phyloP scores from a whole-genome alignment of 2,329 filamentous ascomycete species.

The Corniculantispora saksenae region DNA sequence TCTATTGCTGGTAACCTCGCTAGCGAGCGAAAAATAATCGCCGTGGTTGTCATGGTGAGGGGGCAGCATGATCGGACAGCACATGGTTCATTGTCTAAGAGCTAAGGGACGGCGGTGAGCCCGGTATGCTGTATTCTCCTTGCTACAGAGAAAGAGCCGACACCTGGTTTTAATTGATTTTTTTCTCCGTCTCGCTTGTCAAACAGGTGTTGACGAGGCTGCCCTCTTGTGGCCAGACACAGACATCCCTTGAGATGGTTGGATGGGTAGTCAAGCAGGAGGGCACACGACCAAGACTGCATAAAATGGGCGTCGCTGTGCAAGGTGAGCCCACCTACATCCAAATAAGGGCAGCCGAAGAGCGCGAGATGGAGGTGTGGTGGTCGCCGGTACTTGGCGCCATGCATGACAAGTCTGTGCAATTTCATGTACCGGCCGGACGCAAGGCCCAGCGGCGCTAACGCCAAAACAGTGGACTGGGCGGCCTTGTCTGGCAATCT shows the following conservation, averaged over 20 bases:
- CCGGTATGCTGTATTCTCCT: not conserved
- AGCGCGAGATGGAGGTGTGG: not conserved
- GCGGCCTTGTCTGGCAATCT: conserved; percentile 7
- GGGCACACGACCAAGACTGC: conserved; percentile 5
- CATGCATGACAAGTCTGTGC: conserved; percentile 10
- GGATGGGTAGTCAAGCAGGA: not conserved
- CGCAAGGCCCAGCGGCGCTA: conserved; percentile 11
- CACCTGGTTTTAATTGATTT: not conserved
- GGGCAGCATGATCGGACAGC: not conserved
- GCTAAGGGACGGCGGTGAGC: not conserved
- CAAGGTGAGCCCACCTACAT: not conserved
- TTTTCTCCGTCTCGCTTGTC: not conserved
- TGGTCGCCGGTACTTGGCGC: not conserved
- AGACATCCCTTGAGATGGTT: not conserved
- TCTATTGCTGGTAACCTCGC: not conserved
- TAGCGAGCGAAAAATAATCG: not conserved
- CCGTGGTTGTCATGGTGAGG: conserved; percentile 4
- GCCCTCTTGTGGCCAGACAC: not conserved
- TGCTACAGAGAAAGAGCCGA: not conserved
- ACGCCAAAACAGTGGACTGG: conserved; percentile 4
- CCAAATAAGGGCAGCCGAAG: conserved; percentile 7
- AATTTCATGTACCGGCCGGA: conserved; percentile 18
- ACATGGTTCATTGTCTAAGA: not conserved
- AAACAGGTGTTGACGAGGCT: not conserved
- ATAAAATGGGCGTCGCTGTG: not conserved